A percentile compares a stretch with the other conserved stretches of the same genome.
These are phyloP conservation scores for Dunaliella sp. DNA, from an alignment of 139 green algal genomes.

Conservation along the genomic window DNA sequence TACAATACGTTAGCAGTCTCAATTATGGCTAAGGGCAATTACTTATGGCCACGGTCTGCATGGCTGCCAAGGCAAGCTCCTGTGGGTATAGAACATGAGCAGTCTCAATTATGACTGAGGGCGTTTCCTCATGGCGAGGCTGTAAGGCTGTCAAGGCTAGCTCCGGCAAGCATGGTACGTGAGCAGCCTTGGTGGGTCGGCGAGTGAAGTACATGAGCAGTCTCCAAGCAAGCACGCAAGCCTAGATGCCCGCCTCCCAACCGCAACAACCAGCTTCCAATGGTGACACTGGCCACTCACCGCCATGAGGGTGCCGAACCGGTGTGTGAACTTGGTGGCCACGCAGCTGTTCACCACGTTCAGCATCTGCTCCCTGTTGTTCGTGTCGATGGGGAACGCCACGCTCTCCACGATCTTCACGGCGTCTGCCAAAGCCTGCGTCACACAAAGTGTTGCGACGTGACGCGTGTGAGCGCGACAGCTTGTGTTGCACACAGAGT, in stretches of 20 bases:
- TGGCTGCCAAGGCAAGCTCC: slow-evolving; percentile 93
- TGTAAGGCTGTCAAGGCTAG: slow-evolving; percentile 93
- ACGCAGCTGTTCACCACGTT: slow-evolving; percentile 96
- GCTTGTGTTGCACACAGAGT: no score
- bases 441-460: neutral
- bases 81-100: no score
- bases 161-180: slow-evolving; percentile 70
- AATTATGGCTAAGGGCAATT: slow-evolving; percentile 59
- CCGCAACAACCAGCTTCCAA: neutral
- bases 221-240: no score
- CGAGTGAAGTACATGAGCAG: neutral
- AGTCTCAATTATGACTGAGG: no score
- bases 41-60: slow-evolving; percentile 73
- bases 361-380: slow-evolving; percentile 86
- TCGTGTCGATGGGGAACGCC: slow-evolving; percentile 87
- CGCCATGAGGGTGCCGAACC: slow-evolving; percentile 92
- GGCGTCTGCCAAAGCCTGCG: slow-evolving; percentile 81
- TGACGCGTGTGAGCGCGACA: no score
- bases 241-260: no score
- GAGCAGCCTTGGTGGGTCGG: no score
- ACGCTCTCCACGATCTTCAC: slow-evolving; percentile 82
- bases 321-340: slow-evolving; percentile 96
- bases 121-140: slow-evolving; percentile 66
- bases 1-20: no score
- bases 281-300: no score